Evolutionary conservation across 345 rosid genomes (phyloP), one percentile per base, ranked within the genome.

Genomic region (Linum usitatissimum): DNA sequence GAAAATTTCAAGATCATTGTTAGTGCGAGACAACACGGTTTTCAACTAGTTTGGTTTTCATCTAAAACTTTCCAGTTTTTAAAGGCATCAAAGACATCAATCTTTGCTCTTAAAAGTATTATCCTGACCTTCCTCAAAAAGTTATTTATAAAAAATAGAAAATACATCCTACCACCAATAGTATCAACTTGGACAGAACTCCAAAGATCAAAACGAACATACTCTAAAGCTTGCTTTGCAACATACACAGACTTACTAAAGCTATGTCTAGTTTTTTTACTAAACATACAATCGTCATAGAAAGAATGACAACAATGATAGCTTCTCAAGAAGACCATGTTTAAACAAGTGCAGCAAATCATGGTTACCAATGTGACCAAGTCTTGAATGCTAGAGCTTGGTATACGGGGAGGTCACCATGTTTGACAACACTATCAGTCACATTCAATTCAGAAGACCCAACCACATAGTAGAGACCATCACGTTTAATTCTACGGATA

Each of bases 71-170:
- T 42, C 51, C n/a, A n/a, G n/a, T n/a, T 6, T 2, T 2, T 18
- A 28, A 64, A 64, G 0, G 54, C n/a, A n/a, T n/a, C n/a, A n/a
- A n/a, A n/a, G n/a, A n/a, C 42, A 4, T 51, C 39, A 23, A 3
- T 19, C 34, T 63, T 63, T 6, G 5, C 4, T 56, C 30, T 45
- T 6, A 23, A 7, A 45, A 45, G 7, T 23, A 1, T 45, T 10
- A 63, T 31, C 40, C 57, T 21, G 10, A 64, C 23, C 19, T 64
- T 64, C 51, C 40, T 20, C 49, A 58, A 64, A 18, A 3, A 64
- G 18, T 64, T 23, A 28, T 64, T 39, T 12, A 53, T 64, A 13
- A 64, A 51, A 20, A 45, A 51, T 17, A 64, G 13, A 18, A 64
- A 51, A 13, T 64, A 64, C 15, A 42, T 53, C 34, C 59, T 48